Evolutionary conservation across 306 rosid species (phyloP).

Genomic region (Pyrus pyrifolia): DNA sequence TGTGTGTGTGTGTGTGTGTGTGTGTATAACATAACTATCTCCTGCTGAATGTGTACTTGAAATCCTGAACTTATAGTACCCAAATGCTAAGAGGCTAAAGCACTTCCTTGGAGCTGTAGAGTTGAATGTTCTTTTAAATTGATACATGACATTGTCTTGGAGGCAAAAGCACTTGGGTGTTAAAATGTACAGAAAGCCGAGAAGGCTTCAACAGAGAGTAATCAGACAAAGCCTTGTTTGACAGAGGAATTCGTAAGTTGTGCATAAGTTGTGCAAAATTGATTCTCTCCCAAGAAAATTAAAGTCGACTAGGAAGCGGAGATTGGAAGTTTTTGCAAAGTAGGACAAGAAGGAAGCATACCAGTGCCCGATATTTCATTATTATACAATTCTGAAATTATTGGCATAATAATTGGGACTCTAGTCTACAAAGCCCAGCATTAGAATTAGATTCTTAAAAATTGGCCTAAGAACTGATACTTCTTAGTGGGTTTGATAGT

Average conservation of each 20-base stretch:
- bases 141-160: no score
- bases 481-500: no score
- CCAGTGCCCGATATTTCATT: not conserved
- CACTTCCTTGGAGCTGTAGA: no score
- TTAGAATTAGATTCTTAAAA: not conserved
- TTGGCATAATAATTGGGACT: not conserved
- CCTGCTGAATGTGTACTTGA: no score
- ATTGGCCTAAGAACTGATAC: not conserved
- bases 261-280: constrained; percentile 48
- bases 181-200: constrained; percentile 29
- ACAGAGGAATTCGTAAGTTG: constrained; percentile 75
- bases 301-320: not conserved
- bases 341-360: not conserved
- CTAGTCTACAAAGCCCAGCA: not conserved
- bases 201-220: constrained; percentile 29
- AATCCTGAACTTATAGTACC: no score
- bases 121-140: no score
- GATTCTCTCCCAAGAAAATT: constrained; percentile 56
- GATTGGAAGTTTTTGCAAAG: no score
- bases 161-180: not conserved
- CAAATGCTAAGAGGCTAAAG: no score
- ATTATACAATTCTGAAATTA: not conserved
- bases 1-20: no score
- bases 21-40: no score
- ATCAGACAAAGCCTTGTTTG: constrained; percentile 38